Evolutionary conservation across 2,329 filamentous ascomycete genomes (phyloP).

Genomic region (Colletotrichum gloeosporioides): DNA sequence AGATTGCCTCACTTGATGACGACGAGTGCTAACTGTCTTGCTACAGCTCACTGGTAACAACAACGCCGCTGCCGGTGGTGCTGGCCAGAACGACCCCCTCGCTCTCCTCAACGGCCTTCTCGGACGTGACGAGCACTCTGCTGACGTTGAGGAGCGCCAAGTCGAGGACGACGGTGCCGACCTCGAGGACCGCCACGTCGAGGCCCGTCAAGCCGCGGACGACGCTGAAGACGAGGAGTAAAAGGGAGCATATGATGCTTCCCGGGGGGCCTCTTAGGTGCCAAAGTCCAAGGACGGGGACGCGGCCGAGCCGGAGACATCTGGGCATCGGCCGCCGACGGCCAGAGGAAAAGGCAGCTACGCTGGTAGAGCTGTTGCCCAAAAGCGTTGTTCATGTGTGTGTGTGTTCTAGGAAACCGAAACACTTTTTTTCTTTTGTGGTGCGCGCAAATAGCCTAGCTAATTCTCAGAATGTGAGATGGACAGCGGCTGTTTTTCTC

Average conservation of each 20-base stretch:
- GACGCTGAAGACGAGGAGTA: neutral
- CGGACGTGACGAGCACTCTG: constrained; percentile 4
- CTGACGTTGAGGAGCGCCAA: neutral
- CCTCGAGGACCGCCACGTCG: neutral
- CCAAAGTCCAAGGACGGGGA: neutral
- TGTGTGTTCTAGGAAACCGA: neutral
- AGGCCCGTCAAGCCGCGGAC: neutral
- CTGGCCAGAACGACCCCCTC: neutral
- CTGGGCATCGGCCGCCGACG: neutral
- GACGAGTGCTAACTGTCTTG: neutral
- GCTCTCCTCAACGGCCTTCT: neutral
- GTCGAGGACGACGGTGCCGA: neutral
- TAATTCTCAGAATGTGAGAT: neutral
- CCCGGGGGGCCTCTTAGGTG: neutral
- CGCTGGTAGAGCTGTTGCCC: constrained; percentile 10
- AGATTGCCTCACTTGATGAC: neutral
- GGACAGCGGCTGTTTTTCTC: neutral
- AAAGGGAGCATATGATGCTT: neutral
- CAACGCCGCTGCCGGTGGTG: neutral
- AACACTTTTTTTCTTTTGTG: neutral
- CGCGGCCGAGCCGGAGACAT: neutral
- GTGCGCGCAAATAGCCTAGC: neutral
- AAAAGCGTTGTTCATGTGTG: neutral
- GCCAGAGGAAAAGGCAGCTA: neutral
- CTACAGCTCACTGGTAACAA: neutral